These are phyloP conservation scores for Xanthoconium stramineum DNA, from an alignment of 768 basidiomycete species.

Conservation along the genomic window DNA sequence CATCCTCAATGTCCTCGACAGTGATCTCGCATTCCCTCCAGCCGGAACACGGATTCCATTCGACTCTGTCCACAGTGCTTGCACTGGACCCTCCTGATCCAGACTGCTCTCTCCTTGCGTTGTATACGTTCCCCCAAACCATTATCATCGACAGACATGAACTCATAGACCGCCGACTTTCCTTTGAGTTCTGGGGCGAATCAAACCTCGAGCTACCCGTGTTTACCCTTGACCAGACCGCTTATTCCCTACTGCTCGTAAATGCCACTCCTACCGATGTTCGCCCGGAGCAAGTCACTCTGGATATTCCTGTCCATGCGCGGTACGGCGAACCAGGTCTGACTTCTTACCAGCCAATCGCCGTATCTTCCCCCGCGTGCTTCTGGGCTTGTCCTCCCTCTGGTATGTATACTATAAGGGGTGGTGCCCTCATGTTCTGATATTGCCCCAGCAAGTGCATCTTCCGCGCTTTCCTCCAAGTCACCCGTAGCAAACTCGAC, in stretches of 20 bases:
- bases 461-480: conserved; percentile 9
- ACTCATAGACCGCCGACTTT: conserved; percentile 32
- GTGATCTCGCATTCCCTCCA: conserved; percentile 19
- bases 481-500: conserved; percentile 20
- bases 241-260: conserved; percentile 32
- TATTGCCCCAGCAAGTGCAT: conserved; percentile 1
- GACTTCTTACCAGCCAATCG: conserved; percentile 18
- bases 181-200: conserved; percentile 36
- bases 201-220: conserved; percentile 44
- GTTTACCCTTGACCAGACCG: conserved; percentile 29
- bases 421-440: conserved; percentile 4
- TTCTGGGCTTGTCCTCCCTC: conserved; percentile 33
- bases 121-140: conserved; percentile 36
- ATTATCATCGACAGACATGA: conserved; percentile 47
- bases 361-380: conserved; percentile 25
- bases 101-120: conserved; percentile 31
- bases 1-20: conserved; percentile 15
- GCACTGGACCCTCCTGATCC: conserved; percentile 7
- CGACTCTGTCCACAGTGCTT: conserved; percentile 27
- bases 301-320: conserved; percentile 43
- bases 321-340: conserved; percentile 37
- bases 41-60: conserved; percentile 29
- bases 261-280: conserved; percentile 17
- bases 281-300: conserved; percentile 4
- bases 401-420: conserved; percentile 15